Base-by-base conservation (phyloP, 768 basidiomycete species). In the Auricularia heimuer region DNA sequence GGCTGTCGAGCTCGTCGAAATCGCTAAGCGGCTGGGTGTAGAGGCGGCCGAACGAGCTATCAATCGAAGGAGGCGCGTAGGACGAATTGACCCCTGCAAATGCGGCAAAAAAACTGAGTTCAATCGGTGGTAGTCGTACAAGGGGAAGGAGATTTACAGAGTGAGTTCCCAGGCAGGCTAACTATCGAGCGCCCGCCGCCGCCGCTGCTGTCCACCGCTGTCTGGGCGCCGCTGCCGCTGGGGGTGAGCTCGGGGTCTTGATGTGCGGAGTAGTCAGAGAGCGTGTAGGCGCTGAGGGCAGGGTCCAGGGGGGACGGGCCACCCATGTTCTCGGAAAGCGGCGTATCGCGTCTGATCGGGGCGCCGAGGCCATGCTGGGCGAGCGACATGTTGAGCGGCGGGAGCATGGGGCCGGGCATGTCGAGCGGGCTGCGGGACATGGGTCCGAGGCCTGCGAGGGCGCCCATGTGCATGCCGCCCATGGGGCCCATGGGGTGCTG, bases 61-160 rank as follows among this genome's bases (percentile, higher is more conserved):
- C 51, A 42, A 42, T 42, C 60, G 63, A 67, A 60, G 66, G 66
- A 64, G 54, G 10, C 56, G 47, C 18, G 63, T 54, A 63, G 29
- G 29, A 29, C 63, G 66, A 56, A 64, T 54, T 64, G 61, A 62
- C 51, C 66, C 66, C 66, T 67, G 66, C 63, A 64, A 29, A 51
- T 45, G 61, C 56, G 64, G 60, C 54, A 64, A 51, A 67, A 62
- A 62, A 58, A 58, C 58, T 51, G 64, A 60, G 64, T 64, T 64
- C 63, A 67, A 51, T 62, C 66, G 63, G 63, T 64, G 63, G 54
- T 56, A 64, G 36, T 64, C 54, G 58, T 61, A 67, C 66, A 67
- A 60, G 66, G 65, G 54, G 63, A 64, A 67, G 60, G 64, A 45
- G 66, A 67, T 64, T 67, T 64, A 67, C 66, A 67, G 62, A 56